Base-by-base conservation (phyloP, 768 basidiomycete species). In the Boletus sp. region DNA sequence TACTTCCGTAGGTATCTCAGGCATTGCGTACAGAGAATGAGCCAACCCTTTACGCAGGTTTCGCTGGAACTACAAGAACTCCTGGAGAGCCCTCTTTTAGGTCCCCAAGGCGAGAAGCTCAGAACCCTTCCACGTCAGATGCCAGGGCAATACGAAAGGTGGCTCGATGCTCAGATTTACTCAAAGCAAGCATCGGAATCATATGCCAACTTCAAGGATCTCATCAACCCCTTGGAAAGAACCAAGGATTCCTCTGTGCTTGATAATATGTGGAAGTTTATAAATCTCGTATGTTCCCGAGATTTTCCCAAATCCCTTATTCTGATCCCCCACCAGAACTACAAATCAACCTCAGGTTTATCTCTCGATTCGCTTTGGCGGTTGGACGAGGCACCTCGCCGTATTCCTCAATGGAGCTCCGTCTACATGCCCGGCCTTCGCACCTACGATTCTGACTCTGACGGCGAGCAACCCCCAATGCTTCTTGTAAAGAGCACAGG, bases 361-460 rank as follows among this genome's bases (percentile, higher is more conserved):
- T 74, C 77, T 51, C 76, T 88, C 37, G 84, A 90, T 63, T 69
- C 72, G 0, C 75, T 90, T 17, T 91, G 88, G 89, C 73, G 77
- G 8, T 66, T 91, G 30, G 72, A 75, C 15, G 80, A 77, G 41
- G 78, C 78, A 2, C 72, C 81, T 15, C 64, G 76, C 33, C 74
- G 75, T 50, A 72, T 72, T 5, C 85, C 89, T 27, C 81, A 83
- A 56, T 92, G 88, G 87, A 72, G 73, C 41, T 70, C 72, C 67
- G 76, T 67, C 60, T 80, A 56, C 68, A 57, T 58, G 34, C 65
- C 66, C 15, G 53, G n/a, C 27, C 47, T 63, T 50, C 52, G 57
- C 17, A 56, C 51, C 30, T 53, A 63, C 5, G 62, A 53, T 43
- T 63, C 61, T n/a, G 64, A 65, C 27, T 58, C 67, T 2, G 71